Evolutionary conservation across 1,139 yeast species (phyloP), one percentile per base, ranked within the genome.

Genomic region (Pichia inconspicua): DNA sequence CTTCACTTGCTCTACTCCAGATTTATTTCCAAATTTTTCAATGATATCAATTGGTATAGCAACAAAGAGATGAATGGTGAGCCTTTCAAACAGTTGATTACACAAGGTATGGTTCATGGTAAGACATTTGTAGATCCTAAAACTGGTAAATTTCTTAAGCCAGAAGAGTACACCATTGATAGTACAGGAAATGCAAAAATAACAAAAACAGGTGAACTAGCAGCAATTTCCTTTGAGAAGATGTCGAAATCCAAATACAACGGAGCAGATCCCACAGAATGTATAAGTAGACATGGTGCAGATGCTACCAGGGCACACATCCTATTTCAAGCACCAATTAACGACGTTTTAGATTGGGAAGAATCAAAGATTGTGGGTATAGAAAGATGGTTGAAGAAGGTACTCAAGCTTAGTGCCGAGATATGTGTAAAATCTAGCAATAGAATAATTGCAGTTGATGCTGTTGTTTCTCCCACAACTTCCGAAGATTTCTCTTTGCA

Each of bases 41-140:
- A 78, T 11, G 74, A 76, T 31, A 74, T 75, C 45, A 82, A 82
- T 40, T 74, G 81, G 72, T 78, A 82, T 78, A 68, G 71, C 44
- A 73, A 74, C 1, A 46, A 57, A 5, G 61, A 61, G 15, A 31
- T 69, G 44, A 68, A 69, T 12, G 87, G 86, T 35, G 98, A 92
- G 61, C 97, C 98, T 1, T 80, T 92, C 58, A 75, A 70, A 47
- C 78, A 77, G 52, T 70, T 92, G 40, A 82, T 92, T 1, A 90
- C 97, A 1, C 98, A 90, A 63, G 98, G 98, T 15, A 92, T 92
- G 98, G 98, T 92, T 4, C 97, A 90, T 56, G 97, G 97, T 1
- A 80, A 78, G 60, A 92, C 98, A 0, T 85, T 65, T 57, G 71
- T 74, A 12, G 84, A 89, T 56, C 94, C 96, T 1, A 67, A 65